phyloP scores from a whole-genome alignment of 2,329 filamentous ascomycete genomes.

The Pseudogymnoascus sp. region DNA sequence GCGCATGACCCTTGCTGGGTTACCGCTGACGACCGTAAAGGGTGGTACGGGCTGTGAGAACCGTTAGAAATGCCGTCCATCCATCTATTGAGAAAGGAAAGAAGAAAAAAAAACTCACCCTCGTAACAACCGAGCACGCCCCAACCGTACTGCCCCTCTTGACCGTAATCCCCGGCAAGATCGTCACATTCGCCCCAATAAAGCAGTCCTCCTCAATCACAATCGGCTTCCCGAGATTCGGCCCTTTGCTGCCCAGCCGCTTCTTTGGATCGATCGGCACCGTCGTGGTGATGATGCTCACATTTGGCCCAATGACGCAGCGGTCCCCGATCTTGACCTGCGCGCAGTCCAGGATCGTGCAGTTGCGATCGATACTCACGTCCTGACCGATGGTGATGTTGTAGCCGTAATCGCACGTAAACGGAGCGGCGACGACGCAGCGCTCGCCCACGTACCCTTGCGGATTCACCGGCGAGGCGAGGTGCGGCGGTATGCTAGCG shows the following conservation, averaged over 20 bases:
- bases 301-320: conserved; percentile 70
- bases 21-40: conserved; percentile 27
- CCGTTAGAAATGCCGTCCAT: conserved; percentile 6
- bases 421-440: conserved; percentile 76
- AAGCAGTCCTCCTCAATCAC: conserved; percentile 66
- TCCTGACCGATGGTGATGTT: conserved; percentile 84
- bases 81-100: background rate
- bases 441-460: conserved; percentile 61
- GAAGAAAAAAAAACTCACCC: conserved; percentile 31
- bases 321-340: conserved; percentile 73
- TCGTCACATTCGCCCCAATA: conserved; percentile 54
- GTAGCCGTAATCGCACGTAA: conserved; percentile 91
- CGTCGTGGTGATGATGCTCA: conserved; percentile 73
- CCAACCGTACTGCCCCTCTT: conserved; percentile 44
- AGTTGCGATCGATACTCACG: conserved; percentile 74
- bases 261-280: conserved; percentile 64
- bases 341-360: conserved; percentile 79
- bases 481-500: conserved; percentile 46
- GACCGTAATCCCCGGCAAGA: conserved; percentile 47
- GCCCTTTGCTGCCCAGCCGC: conserved; percentile 64
- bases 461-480: conserved; percentile 43
- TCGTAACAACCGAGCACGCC: conserved; percentile 46
- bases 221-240: conserved; percentile 61
- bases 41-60: conserved; percentile 26
- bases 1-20: conserved; percentile 26